Evolutionary conservation across 2,329 filamentous ascomycete species (phyloP), one percentile per base, ranked within the genome.

Genomic region (Westerdykella ornata): DNA sequence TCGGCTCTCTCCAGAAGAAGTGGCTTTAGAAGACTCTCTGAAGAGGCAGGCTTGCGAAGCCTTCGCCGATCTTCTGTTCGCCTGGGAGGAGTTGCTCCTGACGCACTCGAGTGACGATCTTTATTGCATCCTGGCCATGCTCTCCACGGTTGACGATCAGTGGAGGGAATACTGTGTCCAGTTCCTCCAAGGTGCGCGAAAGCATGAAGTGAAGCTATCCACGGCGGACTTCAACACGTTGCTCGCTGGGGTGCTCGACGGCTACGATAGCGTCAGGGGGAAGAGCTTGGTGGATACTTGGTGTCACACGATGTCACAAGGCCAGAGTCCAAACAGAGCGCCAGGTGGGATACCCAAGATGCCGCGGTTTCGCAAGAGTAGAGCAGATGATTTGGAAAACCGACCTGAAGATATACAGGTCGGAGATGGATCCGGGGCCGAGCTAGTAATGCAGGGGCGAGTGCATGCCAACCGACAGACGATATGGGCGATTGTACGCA

Each of bases 221-320:
- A 51, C 66, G 0, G 53, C 57, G 3, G 59, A 72, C 5, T 79
- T 80, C 66, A 73, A 78, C 45, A 52, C 56, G 14, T 46, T 80
- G 5, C 71, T 84, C 5, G 65, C 71, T 33, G 76, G 73, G n/a
- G 65, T 80, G 7, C 71, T 76, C 2, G 68, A 72, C 19, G 64
- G 65, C 0, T 68, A 72, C 35, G 74, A 73, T 40, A 73, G 69
- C 42, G 41, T 47, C 8, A 65, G 65, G 26, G 80, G 74, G 43
- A 70, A 65, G 42, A 60, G 52, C 3, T 49, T 80, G 26, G 73
- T 75, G 42, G 56, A 71, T 8, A 60, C 57, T 28, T 80, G 75
- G 69, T 65, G 62, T 47, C 54, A 62, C 37, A 44, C 38, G 9
- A 38, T 51, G 2, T 47, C 52, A 12, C 48, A 46, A 15, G 34